Base-by-base conservation (phyloP, 768 basidiomycete genomes). In the Tricholoma terreum region DNA sequence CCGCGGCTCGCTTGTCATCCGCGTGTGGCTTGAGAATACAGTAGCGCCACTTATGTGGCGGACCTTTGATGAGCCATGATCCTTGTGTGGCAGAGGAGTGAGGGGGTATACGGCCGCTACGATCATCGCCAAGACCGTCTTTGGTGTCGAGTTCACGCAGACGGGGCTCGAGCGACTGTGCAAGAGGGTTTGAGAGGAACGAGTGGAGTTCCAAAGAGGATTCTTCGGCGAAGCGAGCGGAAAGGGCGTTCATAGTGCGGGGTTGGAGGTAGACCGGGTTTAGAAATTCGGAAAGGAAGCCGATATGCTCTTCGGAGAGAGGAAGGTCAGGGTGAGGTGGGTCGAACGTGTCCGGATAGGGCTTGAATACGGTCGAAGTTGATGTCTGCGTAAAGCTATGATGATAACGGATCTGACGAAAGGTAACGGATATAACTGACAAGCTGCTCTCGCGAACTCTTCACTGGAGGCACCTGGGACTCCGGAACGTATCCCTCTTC, bases 11-110 rank as follows among this genome's bases (percentile, higher is more conserved):
- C 5, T 72, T 76, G 21, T 73, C 71, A 12, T 68, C 69, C 46
- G 63, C 64, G 24, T 63, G 73, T 19, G 75, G 69, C 27, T 72
- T 71, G 24, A 95, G 85, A 3, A 81, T 79, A 70, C 90, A 89
- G 77, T 94, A 98, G 33, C 96, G 91, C 82, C 92, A 92, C 70
- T 95, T 94, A 71, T 95, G 94, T 27, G 96, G 93, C 1, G 96
- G 96, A 2, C 95, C 94, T 64, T 84, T 84, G 66, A 91, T 64
- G 12, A 68, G 64, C 94, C 94, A 98, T 4, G 77, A 74, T 31
- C 73, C 73, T 15, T 62, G 54, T n/a, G 71, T 72, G 12, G 94
- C 94, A 8, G 82, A 73, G n/a, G 71, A 73, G 62, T 97, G 94
- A 10, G 81, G 65, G 0, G 92, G 87, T 51, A 95, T 77, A 40